A percentile compares a stretch with the other conserved stretches of the same genome.
Conservation (phyloP, 2,329 filamentous ascomycete genomes). For the Davidsoniella eucalypti region DNA sequence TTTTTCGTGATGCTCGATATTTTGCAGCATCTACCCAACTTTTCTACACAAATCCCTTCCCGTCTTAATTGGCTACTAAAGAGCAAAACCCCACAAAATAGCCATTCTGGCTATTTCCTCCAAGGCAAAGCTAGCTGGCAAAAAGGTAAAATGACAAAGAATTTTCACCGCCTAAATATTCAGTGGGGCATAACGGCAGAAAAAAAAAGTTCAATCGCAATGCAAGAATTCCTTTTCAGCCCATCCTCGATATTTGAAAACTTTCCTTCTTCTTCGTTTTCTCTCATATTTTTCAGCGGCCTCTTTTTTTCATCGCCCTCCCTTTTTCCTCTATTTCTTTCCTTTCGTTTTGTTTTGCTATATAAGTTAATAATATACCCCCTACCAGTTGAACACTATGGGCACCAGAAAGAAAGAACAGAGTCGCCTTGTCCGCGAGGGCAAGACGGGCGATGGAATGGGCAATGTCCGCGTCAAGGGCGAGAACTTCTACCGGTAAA, state of each 20-base stretch:
- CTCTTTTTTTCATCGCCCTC: not conserved
- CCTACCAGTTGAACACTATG: constrained; percentile 34
- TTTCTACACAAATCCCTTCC: no score
- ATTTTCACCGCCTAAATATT: constrained; percentile 7
- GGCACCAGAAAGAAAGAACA: constrained; percentile 87
- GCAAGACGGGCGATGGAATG: constrained; percentile 73
- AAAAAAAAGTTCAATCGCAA: constrained; percentile 16
- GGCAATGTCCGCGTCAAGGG: constrained; percentile 84
- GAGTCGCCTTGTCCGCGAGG: constrained; percentile 65
- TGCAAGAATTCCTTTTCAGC: not conserved
- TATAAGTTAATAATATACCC: not conserved
- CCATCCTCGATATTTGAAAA: constrained; percentile 1
- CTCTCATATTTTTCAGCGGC: not conserved
- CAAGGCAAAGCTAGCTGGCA: not conserved
- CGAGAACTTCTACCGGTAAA: constrained; percentile 89
- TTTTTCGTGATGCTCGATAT: no score
- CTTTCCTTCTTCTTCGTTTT: constrained; percentile 4
- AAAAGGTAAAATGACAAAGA: not conserved
- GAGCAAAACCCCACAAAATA: not conserved
- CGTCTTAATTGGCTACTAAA: no score
- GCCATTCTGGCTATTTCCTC: not conserved
- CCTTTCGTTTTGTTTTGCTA: constrained; percentile 11
- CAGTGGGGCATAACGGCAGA: constrained; percentile 17
- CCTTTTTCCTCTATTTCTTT: constrained; percentile 1
- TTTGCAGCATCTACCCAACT: no score